Conservation (phyloP, 1,284 basidiomycete species). For the Rhodotorula sp. region DNA sequence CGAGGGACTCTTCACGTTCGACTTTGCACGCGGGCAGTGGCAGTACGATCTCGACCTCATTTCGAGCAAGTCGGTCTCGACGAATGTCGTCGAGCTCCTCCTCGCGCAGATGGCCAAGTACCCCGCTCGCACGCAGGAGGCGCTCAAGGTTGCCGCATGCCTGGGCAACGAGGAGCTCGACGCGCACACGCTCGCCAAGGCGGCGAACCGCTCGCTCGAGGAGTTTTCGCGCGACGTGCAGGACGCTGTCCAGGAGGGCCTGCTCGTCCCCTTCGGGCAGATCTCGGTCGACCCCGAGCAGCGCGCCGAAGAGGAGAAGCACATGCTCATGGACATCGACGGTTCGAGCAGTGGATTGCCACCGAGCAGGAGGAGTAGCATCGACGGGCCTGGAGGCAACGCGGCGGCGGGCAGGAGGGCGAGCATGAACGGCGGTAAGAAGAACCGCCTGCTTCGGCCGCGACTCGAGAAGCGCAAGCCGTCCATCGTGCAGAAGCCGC, state of each 20-base stretch:
- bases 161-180: constrained; percentile 36
- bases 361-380: too few species aligned
- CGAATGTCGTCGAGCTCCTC: constrained; percentile 41
- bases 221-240: constrained; percentile 30
- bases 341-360: too few species aligned
- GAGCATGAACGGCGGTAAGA: neutral
- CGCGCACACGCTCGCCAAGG: constrained; percentile 20
- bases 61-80: constrained; percentile 27
- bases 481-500: constrained; percentile 11
- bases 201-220: constrained; percentile 5
- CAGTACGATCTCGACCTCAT: constrained; percentile 35
- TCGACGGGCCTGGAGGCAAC: neutral
- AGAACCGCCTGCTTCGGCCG: neutral
- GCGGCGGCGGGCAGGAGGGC: neutral
- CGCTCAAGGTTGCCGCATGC: constrained; percentile 34
- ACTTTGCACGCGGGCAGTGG: constrained; percentile 26
- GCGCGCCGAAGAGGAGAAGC: neutral
- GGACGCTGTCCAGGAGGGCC: constrained; percentile 31
- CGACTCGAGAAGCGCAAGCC: neutral
- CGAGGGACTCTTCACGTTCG: constrained; percentile 38
- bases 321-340: neutral
- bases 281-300: neutral
- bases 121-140: constrained; percentile 9
- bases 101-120: constrained; percentile 32
- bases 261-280: constrained; percentile 26